Evolutionary conservation across 2,329 filamentous ascomycete species (phyloP).

Genomic region (Aspergillus novoparasiticus): DNA sequence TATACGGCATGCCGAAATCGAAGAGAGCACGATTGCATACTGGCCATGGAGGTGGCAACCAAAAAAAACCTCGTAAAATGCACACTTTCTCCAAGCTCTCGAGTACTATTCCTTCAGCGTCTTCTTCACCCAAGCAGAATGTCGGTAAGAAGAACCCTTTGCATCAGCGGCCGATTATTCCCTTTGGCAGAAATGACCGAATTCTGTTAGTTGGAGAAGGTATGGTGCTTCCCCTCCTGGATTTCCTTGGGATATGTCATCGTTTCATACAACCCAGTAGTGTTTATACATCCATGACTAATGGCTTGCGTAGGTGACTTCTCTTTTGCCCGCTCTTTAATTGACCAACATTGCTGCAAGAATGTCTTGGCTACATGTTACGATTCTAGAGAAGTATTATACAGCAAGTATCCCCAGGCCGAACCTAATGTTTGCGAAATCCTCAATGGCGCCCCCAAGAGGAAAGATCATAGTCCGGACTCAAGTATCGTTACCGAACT

Average conservation of each 20-base stretch:
- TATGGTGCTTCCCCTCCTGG: constrained; percentile 23
- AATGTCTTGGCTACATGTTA: constrained; percentile 49
- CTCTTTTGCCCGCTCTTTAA: constrained; percentile 50
- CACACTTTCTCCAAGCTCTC: constrained; percentile 30
- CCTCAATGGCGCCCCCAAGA: background rate
- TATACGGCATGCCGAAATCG: constrained; percentile 27
- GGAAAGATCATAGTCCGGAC: constrained; percentile 4
- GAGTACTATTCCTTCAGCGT: constrained; percentile 13
- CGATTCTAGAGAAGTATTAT: constrained; percentile 52
- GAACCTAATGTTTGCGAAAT: constrained; percentile 53
- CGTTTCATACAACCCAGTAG: background rate
- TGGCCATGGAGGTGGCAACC: constrained; percentile 6
- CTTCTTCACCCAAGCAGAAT: background rate
- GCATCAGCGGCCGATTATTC: constrained; percentile 38
- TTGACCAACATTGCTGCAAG: constrained; percentile 43
- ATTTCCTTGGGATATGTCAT: background rate
- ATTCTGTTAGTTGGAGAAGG: constrained; percentile 50
- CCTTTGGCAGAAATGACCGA: constrained; percentile 45
- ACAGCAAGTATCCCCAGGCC: constrained; percentile 74
- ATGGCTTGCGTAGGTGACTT: constrained; percentile 44
- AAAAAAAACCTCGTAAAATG: constrained; percentile 30
- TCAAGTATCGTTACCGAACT: constrained; percentile 5
- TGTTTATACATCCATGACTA: background rate
- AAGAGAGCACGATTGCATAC: constrained; percentile 21
- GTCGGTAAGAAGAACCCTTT: constrained; percentile 14